Evolutionary conservation across 495 filamentous ascomycete species (phyloP), one percentile per base, ranked within the genome.

Genomic region (Neurospora sublineolata): DNA sequence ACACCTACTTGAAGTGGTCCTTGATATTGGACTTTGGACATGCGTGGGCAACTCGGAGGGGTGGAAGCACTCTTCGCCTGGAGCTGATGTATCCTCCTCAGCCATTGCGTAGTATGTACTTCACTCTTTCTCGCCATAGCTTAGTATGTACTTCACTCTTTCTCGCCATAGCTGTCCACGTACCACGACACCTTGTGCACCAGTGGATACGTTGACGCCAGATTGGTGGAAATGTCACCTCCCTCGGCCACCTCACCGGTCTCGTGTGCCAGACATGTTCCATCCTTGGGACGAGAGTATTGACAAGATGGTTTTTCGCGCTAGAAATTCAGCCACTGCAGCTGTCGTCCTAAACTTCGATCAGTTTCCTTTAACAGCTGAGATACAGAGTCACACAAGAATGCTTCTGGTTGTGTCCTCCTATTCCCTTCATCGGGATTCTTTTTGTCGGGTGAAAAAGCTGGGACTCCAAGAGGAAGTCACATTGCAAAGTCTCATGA

Each of bases 1-100:
- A 1, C 0, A 12, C 1, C 52, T 30, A 30, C 0, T 0, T 30
- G 12, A 5, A 16, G 2, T 16, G 5, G 5, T 3, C 23, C 52
- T 8, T 60, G 23, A 30, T 60, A 16, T 60, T 60, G 2, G 52
- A 60, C 6, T 60, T 60, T 0, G 52, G 12, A 14, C 52, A 60
- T 30, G 12, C 52, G 6, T 1, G 30, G 20, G 52, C 52, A 14
- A 60, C 52, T 0, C 3, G 16, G 23, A 30, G 3, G 23, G 52
- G 8, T 1, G 6, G 1, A 8, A 1, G 52, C 52, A 30, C 23
- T 9, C 0, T 60, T 0, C 23, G 52, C 23, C 4, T 60, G 0
- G 52, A 60, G 52, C 12, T 60, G 23, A 60, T 60, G 52, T 60
- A 60, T 3, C 52, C 52, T 0, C 0, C 11, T 2, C 52, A 60